A percentile compares a stretch with the other conserved stretches of the same genome.
Conservation (phyloP, 805 yeast species). For the Candida xyloterini region DNA sequence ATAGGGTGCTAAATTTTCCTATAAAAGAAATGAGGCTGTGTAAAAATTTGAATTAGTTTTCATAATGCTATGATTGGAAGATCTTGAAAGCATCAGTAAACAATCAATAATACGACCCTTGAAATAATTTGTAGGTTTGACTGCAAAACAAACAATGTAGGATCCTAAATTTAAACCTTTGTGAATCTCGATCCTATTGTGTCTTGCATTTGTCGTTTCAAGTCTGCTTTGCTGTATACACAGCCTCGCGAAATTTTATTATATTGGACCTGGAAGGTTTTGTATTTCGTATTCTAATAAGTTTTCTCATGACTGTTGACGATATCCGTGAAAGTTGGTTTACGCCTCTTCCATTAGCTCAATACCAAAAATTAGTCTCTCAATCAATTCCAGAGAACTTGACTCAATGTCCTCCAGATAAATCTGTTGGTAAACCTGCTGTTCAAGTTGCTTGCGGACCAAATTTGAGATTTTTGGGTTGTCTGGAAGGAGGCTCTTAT, state of each 20-base stretch:
- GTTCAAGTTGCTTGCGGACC: constrained; percentile 74
- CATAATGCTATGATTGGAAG: constrained; percentile 1
- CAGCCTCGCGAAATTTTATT: constrained; percentile 7
- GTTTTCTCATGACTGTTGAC: constrained; percentile 14
- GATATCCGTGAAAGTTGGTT: constrained; percentile 25
- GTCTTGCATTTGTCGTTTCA: constrained; percentile 5
- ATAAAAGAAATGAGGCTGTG: constrained; percentile 1
- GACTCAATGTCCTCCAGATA: constrained; percentile 24
- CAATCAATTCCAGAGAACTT: constrained; percentile 21
- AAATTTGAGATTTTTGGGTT: constrained; percentile 61
- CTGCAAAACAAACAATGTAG: no score
- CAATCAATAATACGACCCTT: no score
- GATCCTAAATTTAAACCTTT: no score
- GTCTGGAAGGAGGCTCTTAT: constrained; percentile 45
- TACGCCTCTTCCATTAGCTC: constrained; percentile 28
- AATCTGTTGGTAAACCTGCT: constrained; percentile 27
- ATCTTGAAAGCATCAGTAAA: not conserved
- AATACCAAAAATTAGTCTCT: constrained; percentile 22
- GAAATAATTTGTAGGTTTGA: no score
- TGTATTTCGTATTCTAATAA: constrained; percentile 2
- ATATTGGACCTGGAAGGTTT: constrained; percentile 1
- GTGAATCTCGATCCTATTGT: not conserved
- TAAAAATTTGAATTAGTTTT: not conserved
- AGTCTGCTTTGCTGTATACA: constrained; percentile 4
- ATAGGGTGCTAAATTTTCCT: constrained; percentile 6